A percentile compares a stretch with the other conserved stretches of the same genome.
phyloP scores from a whole-genome alignment of 106 monocot genomes.

The Dendrobium huoshanense region DNA sequence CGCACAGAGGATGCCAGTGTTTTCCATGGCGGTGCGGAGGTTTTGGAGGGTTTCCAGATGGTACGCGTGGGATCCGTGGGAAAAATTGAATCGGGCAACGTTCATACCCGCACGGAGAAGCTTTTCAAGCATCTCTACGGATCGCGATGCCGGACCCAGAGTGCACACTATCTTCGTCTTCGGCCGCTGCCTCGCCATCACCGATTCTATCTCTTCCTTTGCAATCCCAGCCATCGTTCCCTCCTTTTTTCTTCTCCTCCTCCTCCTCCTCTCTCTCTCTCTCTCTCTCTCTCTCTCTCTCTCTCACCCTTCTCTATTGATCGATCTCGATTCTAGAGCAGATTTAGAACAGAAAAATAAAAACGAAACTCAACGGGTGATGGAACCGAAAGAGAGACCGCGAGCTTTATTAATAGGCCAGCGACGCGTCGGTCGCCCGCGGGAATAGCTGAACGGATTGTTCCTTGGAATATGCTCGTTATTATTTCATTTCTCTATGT shows the following conservation, averaged over 20 bases:
- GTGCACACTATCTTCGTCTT: conserved; percentile 71
- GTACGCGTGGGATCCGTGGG: conserved; percentile 46
- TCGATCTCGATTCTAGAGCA: neutral
- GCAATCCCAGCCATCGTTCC: neutral
- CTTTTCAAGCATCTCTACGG: conserved; percentile 40
- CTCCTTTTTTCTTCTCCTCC: neutral
- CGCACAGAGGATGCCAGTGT: conserved; percentile 17
- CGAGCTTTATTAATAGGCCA: neutral
- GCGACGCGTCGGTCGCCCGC: no score
- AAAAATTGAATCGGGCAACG: conserved; percentile 60
- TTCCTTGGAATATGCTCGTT: no score
- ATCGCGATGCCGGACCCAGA: conserved; percentile 55
- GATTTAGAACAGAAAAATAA: neutral
- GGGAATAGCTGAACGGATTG: no score
- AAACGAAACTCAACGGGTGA: neutral
- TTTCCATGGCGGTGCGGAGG: conserved; percentile 19
- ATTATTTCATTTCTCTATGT: no score
- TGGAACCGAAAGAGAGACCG: no score
- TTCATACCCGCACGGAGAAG: conserved; percentile 50
- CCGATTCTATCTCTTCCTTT: neutral
- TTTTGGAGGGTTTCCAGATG: conserved; percentile 38
- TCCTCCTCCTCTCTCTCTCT: neutral
- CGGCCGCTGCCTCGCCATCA: conserved; percentile 5
- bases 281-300: neutral
- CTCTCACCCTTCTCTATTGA: neutral